A percentile compares a stretch with the other conserved stretches of the same genome.
These are phyloP conservation scores for Saccharomycopsis hybrid DNA, from an alignment of 1,139 yeast species.

Conservation along the genomic window DNA sequence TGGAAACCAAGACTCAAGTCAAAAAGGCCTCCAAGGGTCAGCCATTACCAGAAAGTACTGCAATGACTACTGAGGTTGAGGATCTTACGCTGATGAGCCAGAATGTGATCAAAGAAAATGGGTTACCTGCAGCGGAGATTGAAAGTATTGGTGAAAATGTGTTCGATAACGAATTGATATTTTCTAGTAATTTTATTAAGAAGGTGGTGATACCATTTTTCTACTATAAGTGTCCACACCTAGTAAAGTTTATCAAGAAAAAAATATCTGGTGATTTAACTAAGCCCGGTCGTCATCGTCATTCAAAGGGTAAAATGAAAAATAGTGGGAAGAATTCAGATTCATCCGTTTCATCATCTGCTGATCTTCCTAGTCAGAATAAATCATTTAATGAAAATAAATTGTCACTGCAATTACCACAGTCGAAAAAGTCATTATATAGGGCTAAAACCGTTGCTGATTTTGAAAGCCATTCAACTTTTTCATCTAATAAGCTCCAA, in stretches of 20 bases:
- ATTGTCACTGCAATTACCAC: neutral
- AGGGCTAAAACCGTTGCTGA: neutral
- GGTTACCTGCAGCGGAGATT: neutral
- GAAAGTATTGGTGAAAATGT: neutral
- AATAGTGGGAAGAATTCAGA: too few species aligned
- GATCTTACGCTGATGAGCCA: neutral
- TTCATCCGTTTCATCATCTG: too few species aligned
- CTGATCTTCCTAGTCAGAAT: too few species aligned
- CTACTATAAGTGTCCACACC: conserved; percentile 16
- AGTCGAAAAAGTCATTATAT: too few species aligned
- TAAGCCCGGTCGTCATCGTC: neutral
- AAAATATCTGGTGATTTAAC: conserved; percentile 14
- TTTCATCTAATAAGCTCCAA: neutral
- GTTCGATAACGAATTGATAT: conserved; percentile 10
- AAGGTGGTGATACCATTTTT: conserved; percentile 17
- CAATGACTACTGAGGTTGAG: neutral
- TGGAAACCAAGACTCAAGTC: conserved; percentile 6
- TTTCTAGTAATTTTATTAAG: conserved; percentile 8
- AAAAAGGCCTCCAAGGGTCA: neutral
- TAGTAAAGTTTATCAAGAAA: conserved; percentile 11
- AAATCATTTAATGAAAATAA: neutral
- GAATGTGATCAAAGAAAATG: neutral
- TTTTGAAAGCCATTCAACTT: neutral
- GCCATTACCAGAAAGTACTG: neutral
- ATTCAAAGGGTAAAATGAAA: too few species aligned